Percentiles rank a stretch among this genome's conserved stretches.
Evolutionary conservation across 495 filamentous ascomycete genomes (phyloP).

Genomic region (Echria macrotheca): DNA sequence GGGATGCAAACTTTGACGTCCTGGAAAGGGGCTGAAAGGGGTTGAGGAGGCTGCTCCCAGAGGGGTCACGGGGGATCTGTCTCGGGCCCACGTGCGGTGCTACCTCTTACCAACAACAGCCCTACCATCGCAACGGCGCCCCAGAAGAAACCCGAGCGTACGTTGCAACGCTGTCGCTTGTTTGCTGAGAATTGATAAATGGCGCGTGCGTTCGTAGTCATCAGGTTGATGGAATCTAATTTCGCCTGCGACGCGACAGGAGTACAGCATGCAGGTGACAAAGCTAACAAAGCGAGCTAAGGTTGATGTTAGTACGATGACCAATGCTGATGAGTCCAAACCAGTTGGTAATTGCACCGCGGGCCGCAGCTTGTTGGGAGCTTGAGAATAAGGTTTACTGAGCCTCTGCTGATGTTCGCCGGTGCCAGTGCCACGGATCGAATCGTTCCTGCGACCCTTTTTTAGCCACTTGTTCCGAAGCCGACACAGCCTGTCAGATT

Average conservation of each 20-base stretch:
- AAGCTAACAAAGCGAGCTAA: not conserved
- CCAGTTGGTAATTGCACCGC: too few species aligned
- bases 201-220: too few species aligned
- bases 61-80: not conserved
- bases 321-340: too few species aligned
- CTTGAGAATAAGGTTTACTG: too few species aligned
- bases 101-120: not conserved
- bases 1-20: too few species aligned
- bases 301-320: not conserved
- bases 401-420: not conserved
- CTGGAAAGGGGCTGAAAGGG: not conserved
- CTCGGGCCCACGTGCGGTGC: conserved; percentile 2
- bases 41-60: not conserved
- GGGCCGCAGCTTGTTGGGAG: too few species aligned
- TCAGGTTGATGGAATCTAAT: conserved; percentile 1
- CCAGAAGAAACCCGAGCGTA: conserved; percentile 1
- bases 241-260: conserved; percentile 5
- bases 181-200: too few species aligned
- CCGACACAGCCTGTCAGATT: too few species aligned
- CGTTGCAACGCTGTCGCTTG: not conserved
- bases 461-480: too few species aligned
- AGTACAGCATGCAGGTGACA: not conserved
- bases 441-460: too few species aligned
- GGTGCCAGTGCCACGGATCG: not conserved
- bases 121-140: not conserved